phyloP scores from a whole-genome alignment of 2,329 filamentous ascomycete species.

The Tolypocladium amazonense region DNA sequence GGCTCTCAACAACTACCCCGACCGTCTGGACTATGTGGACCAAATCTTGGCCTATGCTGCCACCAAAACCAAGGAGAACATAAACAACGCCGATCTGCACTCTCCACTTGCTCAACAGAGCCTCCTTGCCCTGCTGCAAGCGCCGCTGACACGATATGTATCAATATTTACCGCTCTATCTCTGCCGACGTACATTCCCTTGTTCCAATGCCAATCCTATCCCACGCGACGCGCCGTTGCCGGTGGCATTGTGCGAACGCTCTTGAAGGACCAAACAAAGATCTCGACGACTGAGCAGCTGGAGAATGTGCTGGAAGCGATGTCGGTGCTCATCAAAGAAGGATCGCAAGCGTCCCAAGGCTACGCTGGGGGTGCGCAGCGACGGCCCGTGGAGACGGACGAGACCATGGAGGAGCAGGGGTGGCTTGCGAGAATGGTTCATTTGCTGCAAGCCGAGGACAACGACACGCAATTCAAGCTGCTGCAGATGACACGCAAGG shows the following conservation, averaged over 20 bases:
- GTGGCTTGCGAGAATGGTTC: slow-evolving; percentile 86
- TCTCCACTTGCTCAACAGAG: slow-evolving; percentile 79
- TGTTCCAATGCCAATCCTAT: slow-evolving; percentile 87
- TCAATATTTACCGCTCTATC: slow-evolving; percentile 95
- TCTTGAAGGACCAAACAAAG: slow-evolving; percentile 72
- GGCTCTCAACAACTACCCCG: slow-evolving; percentile 90
- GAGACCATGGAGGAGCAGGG: slow-evolving; percentile 98
- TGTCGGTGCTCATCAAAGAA: slow-evolving; percentile 89
- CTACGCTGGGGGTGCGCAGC: slow-evolving; percentile 71
- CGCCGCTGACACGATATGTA: slow-evolving; percentile 78
- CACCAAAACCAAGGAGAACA: slow-evolving; percentile 75
- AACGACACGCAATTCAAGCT: slow-evolving; percentile 95
- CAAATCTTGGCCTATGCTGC: slow-evolving; percentile 85
- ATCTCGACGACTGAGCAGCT: slow-evolving; percentile 72
- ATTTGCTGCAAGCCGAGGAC: slow-evolving; percentile 70
- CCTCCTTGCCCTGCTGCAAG: slow-evolving; percentile 79
- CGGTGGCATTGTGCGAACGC: slow-evolving; percentile 70
- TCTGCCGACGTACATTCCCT: slow-evolving; percentile 81
- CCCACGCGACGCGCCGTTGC: slow-evolving; percentile 84
- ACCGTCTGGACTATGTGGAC: slow-evolving; percentile 86
- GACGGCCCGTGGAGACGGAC: slow-evolving; percentile 74
- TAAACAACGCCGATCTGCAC: slow-evolving; percentile 92
- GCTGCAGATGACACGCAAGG: slow-evolving; percentile 76
- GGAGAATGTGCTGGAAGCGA: slow-evolving; percentile 77
- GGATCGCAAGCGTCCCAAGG: slow-evolving; percentile 74